Conservation (phyloP, 73 alveolate genomes). For the Effrenium voratum region DNA sequence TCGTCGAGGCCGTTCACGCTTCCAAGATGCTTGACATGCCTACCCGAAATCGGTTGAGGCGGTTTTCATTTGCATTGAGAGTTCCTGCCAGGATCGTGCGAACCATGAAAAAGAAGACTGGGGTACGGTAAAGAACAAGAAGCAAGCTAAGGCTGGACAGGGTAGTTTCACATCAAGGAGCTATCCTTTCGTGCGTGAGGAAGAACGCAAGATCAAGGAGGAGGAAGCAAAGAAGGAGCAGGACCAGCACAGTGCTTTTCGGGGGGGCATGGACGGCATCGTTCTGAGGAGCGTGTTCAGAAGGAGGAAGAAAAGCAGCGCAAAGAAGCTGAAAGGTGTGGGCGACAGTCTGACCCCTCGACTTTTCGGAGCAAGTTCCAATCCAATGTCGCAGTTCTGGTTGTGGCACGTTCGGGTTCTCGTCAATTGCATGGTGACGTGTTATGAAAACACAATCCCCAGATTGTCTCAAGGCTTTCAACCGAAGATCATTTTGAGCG, state of each 20-base stretch:
- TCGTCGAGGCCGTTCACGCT: slow-evolving; percentile 11
- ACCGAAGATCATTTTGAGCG: neutral
- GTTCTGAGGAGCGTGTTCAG: slow-evolving; percentile 50
- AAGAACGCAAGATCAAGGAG: slow-evolving; percentile 59
- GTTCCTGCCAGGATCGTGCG: slow-evolving; percentile 81
- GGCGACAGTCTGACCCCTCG: too few species aligned
- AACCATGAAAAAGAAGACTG: slow-evolving; percentile 87
- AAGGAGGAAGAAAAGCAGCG: slow-evolving; percentile 80
- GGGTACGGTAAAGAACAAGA: slow-evolving; percentile 85
- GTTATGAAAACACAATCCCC: neutral
- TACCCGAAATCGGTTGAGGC: neutral
- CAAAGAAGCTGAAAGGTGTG: slow-evolving; percentile 70
- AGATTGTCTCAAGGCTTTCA: neutral
- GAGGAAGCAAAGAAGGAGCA: slow-evolving; percentile 87
- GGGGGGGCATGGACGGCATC: neutral
- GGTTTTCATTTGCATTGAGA: too few species aligned
- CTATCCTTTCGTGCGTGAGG: neutral
- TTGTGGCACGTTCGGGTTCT: too few species aligned
- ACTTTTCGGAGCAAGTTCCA: too few species aligned
- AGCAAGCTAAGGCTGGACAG: slow-evolving; percentile 68
- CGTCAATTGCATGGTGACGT: neutral
- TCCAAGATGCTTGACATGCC: neutral
- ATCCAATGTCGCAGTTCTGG: too few species aligned
- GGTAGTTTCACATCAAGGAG: neutral
- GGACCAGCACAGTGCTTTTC: neutral